These are phyloP conservation scores for Myxozyma geophila DNA, from an alignment of 805 yeast genomes.

Conservation along the genomic window DNA sequence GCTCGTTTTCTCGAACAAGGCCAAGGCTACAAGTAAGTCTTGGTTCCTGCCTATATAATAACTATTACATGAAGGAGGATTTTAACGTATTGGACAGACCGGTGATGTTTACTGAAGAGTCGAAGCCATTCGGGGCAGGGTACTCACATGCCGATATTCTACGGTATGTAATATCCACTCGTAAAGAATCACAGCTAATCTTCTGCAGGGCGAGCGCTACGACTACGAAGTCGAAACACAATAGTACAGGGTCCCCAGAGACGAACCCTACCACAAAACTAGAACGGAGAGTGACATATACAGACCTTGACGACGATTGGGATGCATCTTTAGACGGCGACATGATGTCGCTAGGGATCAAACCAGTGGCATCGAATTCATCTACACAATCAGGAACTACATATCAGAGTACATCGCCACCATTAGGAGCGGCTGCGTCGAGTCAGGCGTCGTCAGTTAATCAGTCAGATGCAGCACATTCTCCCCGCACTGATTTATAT, in stretches of 20 bases:
- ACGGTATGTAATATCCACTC: slow-evolving; percentile 11
- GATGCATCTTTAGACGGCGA: slow-evolving; percentile 67
- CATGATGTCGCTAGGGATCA: slow-evolving; percentile 27
- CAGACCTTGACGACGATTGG: slow-evolving; percentile 91
- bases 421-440: neutral
- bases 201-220: neutral
- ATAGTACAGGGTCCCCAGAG: slow-evolving; percentile 8
- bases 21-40: slow-evolving; percentile 47
- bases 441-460: slow-evolving; percentile 4
- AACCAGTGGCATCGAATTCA: slow-evolving; percentile 21
- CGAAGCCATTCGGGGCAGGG: slow-evolving; percentile 58
- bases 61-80: neutral
- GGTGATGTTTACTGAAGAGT: slow-evolving; percentile 42
- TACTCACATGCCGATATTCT: slow-evolving; percentile 58
- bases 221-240: neutral
- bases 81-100: slow-evolving; percentile 8
- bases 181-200: neutral
- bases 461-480: neutral
- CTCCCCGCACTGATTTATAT: slow-evolving; percentile 33
- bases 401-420: slow-evolving; percentile 10
- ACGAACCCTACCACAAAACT: neutral
- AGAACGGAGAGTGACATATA: slow-evolving; percentile 46
- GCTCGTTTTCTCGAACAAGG: slow-evolving; percentile 41
- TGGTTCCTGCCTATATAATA: too few species aligned
- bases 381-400: slow-evolving; percentile 6